Evolutionary conservation across 768 basidiomycete species (phyloP), one percentile per base, ranked within the genome.

Genomic region (Leccinum sublutescens): DNA sequence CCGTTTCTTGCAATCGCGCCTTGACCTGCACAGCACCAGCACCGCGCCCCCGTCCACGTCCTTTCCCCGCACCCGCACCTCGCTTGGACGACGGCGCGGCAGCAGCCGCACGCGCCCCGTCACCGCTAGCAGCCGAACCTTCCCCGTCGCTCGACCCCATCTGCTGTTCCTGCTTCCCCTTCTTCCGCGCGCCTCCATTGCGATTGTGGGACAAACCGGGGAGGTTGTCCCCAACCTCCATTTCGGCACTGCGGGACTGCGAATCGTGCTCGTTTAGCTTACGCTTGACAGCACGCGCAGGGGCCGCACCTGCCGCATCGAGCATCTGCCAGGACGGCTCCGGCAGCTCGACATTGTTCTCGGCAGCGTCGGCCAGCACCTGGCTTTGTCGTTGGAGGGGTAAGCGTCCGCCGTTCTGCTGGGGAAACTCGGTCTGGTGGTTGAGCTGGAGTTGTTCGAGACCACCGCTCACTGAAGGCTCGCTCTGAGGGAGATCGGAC

Each of bases 291-390:
- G 65, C 64, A 62, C 72, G 74, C 43, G 60, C 61, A 49, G 65
- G 61, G 47, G 34, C 55, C 60, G 61, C 64, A 65, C 67, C 62
- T 60, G 63, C 66, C 55, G 60, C 58, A 49, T 64, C 68, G 14
- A 85, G 76, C 82, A 87, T 84, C 65, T 87, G 84, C 71, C 75
- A 78, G 25, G 83, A 81, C 21, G 85, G 85, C 60, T 83, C 80
- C 0, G 77, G 76, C 9, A 83, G 74, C 1, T 73, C 78, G 3
- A 71, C 68, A 49, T 67, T 47, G 29, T 67, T 64, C 47, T 82
- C 81, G 5, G 75, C 79, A 27, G 82, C 82, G 31, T 80, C 71
- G 6, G 77, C 73, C 1, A 83, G 64, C 0, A 84, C 76, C 43
- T 80, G 74, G 61, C 80, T 81, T 3, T 81, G 79, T 14, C 83